Percentiles rank a stretch among this genome's conserved stretches.
phyloP scores from a whole-genome alignment of 257 asterid species.

The Rehmannia glutinosa region DNA sequence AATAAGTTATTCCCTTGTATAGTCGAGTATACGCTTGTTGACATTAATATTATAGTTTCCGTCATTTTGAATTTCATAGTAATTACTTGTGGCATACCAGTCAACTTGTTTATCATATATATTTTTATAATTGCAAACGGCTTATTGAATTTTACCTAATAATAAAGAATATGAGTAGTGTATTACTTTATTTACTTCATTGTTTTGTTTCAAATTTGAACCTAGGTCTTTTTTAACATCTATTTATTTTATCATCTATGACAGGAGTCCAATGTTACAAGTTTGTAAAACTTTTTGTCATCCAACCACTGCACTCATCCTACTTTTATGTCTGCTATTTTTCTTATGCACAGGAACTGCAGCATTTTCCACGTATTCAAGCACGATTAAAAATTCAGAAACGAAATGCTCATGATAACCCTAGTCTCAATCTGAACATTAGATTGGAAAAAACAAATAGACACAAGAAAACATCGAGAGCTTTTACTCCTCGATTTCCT shows the following conservation, averaged over 20 bases:
- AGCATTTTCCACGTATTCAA: slow-evolving; percentile 62
- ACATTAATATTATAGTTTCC: too few species aligned
- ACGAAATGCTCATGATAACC: slow-evolving; percentile 32
- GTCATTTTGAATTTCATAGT: too few species aligned
- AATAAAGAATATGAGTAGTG: too few species aligned
- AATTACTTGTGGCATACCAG: too few species aligned
- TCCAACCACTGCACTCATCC: slow-evolving; percentile 5
- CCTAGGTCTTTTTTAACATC: neutral
- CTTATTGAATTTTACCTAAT: too few species aligned
- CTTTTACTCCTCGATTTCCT: slow-evolving; percentile 81
- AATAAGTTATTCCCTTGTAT: too few species aligned
- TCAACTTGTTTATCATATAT: too few species aligned
- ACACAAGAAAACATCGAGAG: slow-evolving; percentile 53
- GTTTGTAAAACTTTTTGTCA: neutral
- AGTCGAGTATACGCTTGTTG: too few species aligned
- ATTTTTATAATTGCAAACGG: too few species aligned
- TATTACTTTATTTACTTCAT: neutral
- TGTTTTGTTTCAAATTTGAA: neutral
- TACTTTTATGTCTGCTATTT: slow-evolving; percentile 1
- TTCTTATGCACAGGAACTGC: slow-evolving; percentile 54
- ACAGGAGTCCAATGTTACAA: neutral
- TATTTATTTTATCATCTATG: neutral
- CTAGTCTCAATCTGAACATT: slow-evolving; percentile 40
- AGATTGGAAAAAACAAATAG: slow-evolving; percentile 58
- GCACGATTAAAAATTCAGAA: slow-evolving; percentile 57